Base-by-base conservation (phyloP, 2,329 filamentous ascomycete genomes). In the Domatiomyces globalis region DNA sequence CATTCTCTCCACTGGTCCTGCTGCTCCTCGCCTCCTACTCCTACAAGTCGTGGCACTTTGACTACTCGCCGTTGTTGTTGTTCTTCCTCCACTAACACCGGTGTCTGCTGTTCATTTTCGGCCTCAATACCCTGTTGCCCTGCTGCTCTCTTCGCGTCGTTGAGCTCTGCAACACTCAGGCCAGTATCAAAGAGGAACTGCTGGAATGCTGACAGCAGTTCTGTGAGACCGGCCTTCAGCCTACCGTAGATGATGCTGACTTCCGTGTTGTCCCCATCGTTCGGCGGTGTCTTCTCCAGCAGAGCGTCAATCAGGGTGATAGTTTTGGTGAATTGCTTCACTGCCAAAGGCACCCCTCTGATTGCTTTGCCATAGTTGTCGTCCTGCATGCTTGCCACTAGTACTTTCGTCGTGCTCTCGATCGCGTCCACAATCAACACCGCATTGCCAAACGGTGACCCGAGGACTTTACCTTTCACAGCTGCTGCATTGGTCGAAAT, bases 291-390 rank as follows among this genome's bases (percentile, higher is more conserved):
- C 44, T 78, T 71, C 51, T 71, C 74, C 57, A 80, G 74, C 63
- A 94, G 87, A 1, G 64, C 69, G 61, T 94, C 83, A 2, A 95
- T 70, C 58, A 80, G 80, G 50, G 71, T 75, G 51, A 88, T 81
- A 0, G 85, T 80, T 45, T 65, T 63, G 7, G 86, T 89, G 54
- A 94, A 78, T 1, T 80, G 79, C 46, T 83, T 78, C 48, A 95
- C 79, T 51, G 94, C 82, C 47, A 69, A 70, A 1, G 85, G 79
- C 1, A 96, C 80, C 57, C 92, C 85, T 44, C 81, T 75, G 58
- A 94, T 84, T n/a, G 94, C 90, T 59, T 86, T 85, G 12, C 90
- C 90, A 63, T 81, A 92, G 46, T 77, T 76, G 64, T 96, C 90
- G 66, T 96, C 89, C 2, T 73, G 71, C 50, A 95, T 69, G 66